Base-by-base conservation (phyloP, 305 asterid species). In the Fraxinus ornus region DNA sequence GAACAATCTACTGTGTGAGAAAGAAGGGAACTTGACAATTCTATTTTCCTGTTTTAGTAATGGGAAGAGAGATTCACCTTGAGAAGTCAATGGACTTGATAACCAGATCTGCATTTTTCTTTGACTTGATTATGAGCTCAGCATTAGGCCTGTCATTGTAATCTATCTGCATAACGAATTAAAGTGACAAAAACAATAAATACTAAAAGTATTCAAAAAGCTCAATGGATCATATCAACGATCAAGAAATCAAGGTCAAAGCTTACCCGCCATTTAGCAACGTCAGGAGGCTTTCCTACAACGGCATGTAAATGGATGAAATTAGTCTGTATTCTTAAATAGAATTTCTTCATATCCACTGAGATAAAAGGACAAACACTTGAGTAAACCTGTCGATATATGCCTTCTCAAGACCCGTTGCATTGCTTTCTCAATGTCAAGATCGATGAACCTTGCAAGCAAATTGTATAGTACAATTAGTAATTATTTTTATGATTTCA, bases 71-170 rank as follows among this genome's bases (percentile, higher is more conserved):
- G 66, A 39, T 90, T 70, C 90, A 88, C 84, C 88, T 87, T 52
- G 83, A 85, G 80, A 78, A 64, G 84, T 94, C 95, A 60, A 93
- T 87, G 5, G 98, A 96, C 78, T 93, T 96, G 86, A 96, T 92
- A 37, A 96, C 81, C 90, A 94, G 73, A 88, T 96, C 97, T 37
- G 99, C 97, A 7, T 89, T 91, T 55, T 86, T 88, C 93, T 91
- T 94, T 41, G 97, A 90, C 80, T 90, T 91, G 86, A 91, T 84
- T 82, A 96, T 91, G 82, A 93, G 91, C 89, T 93, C 98, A 0
- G 99, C 99, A 73, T 96, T 96, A 35, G 98, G 98, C 78, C 93
- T 91, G 87, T 96, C 98, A 35, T 94, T 96, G 83, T 93, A 91
- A 75, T 92, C 94, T 64, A 96, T 86, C 98, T 96, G 94, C 88